Percentiles rank a stretch among this genome's conserved stretches.
These are phyloP conservation scores for Panaeolus cyanescens DNA, from an alignment of 768 basidiomycete species.

Conservation along the genomic window DNA sequence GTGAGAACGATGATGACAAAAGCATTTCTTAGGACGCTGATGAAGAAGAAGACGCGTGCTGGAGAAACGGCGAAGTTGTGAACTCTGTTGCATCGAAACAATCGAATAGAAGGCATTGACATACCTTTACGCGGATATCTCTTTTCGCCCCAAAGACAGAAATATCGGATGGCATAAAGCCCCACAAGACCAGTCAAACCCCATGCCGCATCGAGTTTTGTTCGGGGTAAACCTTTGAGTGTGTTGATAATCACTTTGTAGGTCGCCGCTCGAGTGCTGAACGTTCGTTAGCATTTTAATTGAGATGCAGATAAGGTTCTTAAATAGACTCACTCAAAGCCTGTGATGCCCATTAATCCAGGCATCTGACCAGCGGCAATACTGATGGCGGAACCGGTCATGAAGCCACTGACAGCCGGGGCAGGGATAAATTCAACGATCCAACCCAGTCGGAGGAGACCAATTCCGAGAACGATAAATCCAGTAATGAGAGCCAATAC, in stretches of 20 bases:
- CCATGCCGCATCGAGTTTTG: constrained; percentile 85
- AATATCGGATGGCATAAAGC: constrained; percentile 69
- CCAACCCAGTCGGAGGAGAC: constrained; percentile 90
- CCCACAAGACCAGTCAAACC: constrained; percentile 75
- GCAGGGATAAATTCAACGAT: constrained; percentile 92
- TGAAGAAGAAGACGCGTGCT: constrained; percentile 78
- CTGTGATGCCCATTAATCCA: constrained; percentile 83
- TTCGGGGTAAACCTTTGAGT: constrained; percentile 75
- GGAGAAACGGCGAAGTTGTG: constrained; percentile 1
- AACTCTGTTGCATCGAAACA: not conserved
- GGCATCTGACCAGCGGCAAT: constrained; percentile 90
- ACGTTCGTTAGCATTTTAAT: constrained; percentile 10
- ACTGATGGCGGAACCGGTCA: constrained; percentile 97
- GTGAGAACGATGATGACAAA: constrained; percentile 90
- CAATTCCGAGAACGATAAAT: constrained; percentile 89
- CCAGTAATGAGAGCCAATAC: constrained; percentile 85
- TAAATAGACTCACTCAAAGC: constrained; percentile 65
- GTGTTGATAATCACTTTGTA: constrained; percentile 93
- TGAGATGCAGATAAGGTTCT: not conserved
- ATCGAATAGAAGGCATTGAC: constrained; percentile 13
- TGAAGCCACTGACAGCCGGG: constrained; percentile 86
- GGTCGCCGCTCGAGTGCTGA: constrained; percentile 81
- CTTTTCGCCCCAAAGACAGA: constrained; percentile 49
- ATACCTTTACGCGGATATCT: constrained; percentile 65
- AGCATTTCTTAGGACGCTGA: constrained; percentile 76